A percentile compares a stretch with the other conserved stretches of the same genome.
Conservation (phyloP, 148 eudicot species). For the Camellia granthamiana region DNA sequence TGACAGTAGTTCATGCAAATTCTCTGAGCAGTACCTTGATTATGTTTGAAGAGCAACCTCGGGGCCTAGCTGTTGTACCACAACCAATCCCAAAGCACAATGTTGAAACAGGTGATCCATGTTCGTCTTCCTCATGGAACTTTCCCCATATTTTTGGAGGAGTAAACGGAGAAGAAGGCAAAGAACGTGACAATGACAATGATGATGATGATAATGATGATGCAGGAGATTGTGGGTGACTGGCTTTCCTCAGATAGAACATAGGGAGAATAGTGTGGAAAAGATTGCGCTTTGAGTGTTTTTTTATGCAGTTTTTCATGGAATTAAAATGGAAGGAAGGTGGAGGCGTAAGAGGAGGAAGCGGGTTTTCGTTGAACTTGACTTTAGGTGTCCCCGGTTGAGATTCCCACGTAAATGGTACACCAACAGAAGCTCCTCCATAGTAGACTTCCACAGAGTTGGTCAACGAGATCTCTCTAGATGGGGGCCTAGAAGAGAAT, state of each 20-base stretch:
- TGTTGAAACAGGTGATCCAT: conserved; percentile 28
- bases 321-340: conserved; percentile 33
- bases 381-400: conserved; percentile 48
- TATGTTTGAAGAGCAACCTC: conserved; percentile 11
- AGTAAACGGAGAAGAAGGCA: conserved; percentile 15
- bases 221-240: conserved; percentile 10
- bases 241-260: conserved; percentile 20
- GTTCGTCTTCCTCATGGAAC: neutral
- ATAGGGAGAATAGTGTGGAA: conserved; percentile 22
- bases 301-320: conserved; percentile 3
- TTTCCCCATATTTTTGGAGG: conserved; percentile 10
- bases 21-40: conserved; percentile 17
- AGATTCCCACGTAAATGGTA: conserved; percentile 53
- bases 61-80: conserved; percentile 12
- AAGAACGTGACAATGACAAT: conserved; percentile 15
- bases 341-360: conserved; percentile 56
- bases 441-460: conserved; percentile 36
- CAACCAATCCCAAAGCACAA: conserved; percentile 28
- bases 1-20: conserved; percentile 4
- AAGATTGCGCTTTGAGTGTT: conserved; percentile 18
- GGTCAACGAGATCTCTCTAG: conserved; percentile 18
- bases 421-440: conserved; percentile 35
- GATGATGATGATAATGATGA: conserved; percentile 25
- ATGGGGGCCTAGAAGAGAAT: conserved; percentile 6
- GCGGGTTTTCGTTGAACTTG: conserved; percentile 17